Conservation (phyloP, 2,329 filamentous ascomycete genomes). For the Cercospora berteroae region DNA sequence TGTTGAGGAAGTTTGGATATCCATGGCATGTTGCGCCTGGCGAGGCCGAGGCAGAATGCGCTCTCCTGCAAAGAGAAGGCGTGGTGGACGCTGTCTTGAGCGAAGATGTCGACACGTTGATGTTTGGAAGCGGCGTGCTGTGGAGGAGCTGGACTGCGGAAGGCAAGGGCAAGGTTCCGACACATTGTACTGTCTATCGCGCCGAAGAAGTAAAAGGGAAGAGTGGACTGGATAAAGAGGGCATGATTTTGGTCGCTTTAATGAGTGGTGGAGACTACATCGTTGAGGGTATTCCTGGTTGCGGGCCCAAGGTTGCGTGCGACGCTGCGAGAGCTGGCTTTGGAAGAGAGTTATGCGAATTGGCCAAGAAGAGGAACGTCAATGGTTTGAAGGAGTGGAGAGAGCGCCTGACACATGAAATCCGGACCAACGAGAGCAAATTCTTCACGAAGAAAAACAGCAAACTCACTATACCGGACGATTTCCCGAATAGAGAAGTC, state of each 20-base stretch:
- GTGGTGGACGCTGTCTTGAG: slow-evolving; percentile 91
- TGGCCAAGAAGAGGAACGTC: slow-evolving; percentile 58
- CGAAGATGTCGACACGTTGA: slow-evolving; percentile 79
- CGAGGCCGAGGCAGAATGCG: slow-evolving; percentile 95
- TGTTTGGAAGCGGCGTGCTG: slow-evolving; percentile 26
- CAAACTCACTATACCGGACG: slow-evolving; percentile 69
- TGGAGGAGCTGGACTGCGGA: slow-evolving; percentile 73
- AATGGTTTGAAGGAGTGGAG: slow-evolving; percentile 68
- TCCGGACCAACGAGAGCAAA: slow-evolving; percentile 78
- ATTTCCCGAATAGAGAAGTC: slow-evolving; percentile 77
- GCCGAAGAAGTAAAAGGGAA: slow-evolving; percentile 55
- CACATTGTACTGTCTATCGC: slow-evolving; percentile 82
- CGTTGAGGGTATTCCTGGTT: slow-evolving; percentile 81
- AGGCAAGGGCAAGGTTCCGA: slow-evolving; percentile 64
- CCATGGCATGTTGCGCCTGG: slow-evolving; percentile 82
- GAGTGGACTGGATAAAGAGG: slow-evolving; percentile 71
- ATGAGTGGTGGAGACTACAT: slow-evolving; percentile 96
- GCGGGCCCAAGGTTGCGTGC: slow-evolving; percentile 82
- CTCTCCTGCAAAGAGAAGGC: slow-evolving; percentile 74
- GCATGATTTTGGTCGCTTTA: slow-evolving; percentile 89
- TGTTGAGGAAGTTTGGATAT: slow-evolving; percentile 84
- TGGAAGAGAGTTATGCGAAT: slow-evolving; percentile 68
- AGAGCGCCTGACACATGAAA: slow-evolving; percentile 67
- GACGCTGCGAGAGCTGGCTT: slow-evolving; percentile 89
- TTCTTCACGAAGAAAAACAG: slow-evolving; percentile 76